Conservation (phyloP, 768 basidiomycete species). For the Guyanaporus albipodus region DNA sequence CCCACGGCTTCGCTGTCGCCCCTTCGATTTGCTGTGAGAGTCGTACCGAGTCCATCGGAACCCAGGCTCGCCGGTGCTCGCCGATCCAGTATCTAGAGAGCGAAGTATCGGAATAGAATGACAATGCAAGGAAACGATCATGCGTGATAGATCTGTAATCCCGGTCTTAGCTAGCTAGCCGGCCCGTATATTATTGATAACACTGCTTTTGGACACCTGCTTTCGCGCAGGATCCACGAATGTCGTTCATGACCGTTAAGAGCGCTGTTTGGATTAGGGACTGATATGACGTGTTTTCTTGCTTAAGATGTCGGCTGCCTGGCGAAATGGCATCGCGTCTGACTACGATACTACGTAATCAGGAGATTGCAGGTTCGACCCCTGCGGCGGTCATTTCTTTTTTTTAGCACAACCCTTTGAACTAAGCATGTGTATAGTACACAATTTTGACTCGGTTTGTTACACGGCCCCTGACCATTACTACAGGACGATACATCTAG, state of each 20-base stretch:
- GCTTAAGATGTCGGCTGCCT: constrained; percentile 50
- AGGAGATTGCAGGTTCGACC: constrained; percentile 94
- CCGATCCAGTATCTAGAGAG: constrained; percentile 15
- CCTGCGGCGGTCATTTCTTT: constrained; percentile 40
- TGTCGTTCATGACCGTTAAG: too few species aligned
- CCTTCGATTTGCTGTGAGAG: constrained; percentile 12
- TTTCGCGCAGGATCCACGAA: too few species aligned
- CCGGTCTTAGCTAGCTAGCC: neutral
- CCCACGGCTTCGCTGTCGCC: constrained; percentile 5
- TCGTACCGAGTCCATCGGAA: constrained; percentile 4
- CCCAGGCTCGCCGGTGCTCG: neutral
- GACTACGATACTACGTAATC: constrained; percentile 68
- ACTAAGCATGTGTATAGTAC: too few species aligned
- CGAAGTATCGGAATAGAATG: neutral
- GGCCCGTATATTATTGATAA: neutral
- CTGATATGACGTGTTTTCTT: neutral
- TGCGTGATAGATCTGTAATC: neutral
- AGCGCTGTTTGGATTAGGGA: too few species aligned
- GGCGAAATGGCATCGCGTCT: constrained; percentile 95
- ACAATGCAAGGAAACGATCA: neutral
- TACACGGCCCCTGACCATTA: too few species aligned
- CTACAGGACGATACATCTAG: too few species aligned
- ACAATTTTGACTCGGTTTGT: too few species aligned
- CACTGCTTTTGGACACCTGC: neutral
- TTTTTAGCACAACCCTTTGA: neutral